A percentile compares a stretch with the other conserved stretches of the same genome.
These are phyloP conservation scores for Tricholoma bakamatsutake DNA, from an alignment of 768 basidiomycete species.

Conservation along the genomic window DNA sequence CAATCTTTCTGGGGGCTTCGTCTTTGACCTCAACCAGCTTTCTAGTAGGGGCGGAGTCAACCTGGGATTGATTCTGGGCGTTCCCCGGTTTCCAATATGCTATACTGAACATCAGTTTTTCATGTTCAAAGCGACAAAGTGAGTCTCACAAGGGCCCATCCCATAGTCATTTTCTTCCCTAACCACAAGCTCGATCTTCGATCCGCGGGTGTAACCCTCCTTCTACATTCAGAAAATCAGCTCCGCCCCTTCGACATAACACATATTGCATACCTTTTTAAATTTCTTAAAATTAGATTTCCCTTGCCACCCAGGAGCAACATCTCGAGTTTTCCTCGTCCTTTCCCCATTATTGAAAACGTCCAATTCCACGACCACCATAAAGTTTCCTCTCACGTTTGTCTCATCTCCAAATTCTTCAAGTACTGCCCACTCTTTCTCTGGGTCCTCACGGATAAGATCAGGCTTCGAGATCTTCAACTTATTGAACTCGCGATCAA, in stretches of 20 bases:
- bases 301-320: slow-evolving; percentile 38
- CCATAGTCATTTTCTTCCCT: slow-evolving; percentile 50
- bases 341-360: slow-evolving; percentile 33
- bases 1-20: slow-evolving; percentile 8
- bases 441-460: slow-evolving; percentile 38
- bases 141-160: slow-evolving; percentile 41
- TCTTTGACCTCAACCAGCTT: not conserved
- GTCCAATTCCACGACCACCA: slow-evolving; percentile 69
- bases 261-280: slow-evolving; percentile 45
- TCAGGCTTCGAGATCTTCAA: slow-evolving; percentile 66
- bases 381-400: slow-evolving; percentile 68
- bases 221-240: slow-evolving; percentile 20
- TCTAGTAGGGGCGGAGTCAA: not conserved
- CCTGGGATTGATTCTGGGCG: slow-evolving; percentile 13
- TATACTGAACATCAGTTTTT: slow-evolving; percentile 17
- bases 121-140: slow-evolving; percentile 3
- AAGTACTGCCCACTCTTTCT: slow-evolving; percentile 52
- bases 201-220: slow-evolving; percentile 17
- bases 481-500: slow-evolving; percentile 78
- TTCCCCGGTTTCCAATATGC: slow-evolving; percentile 51
- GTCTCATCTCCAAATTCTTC: slow-evolving; percentile 62
- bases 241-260: not conserved
- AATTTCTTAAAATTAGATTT: slow-evolving; percentile 75
- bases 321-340: slow-evolving; percentile 15
- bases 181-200: slow-evolving; percentile 45